Conservation (phyloP, 495 filamentous ascomycete genomes). For the Hypoxylon fragiforme region DNA sequence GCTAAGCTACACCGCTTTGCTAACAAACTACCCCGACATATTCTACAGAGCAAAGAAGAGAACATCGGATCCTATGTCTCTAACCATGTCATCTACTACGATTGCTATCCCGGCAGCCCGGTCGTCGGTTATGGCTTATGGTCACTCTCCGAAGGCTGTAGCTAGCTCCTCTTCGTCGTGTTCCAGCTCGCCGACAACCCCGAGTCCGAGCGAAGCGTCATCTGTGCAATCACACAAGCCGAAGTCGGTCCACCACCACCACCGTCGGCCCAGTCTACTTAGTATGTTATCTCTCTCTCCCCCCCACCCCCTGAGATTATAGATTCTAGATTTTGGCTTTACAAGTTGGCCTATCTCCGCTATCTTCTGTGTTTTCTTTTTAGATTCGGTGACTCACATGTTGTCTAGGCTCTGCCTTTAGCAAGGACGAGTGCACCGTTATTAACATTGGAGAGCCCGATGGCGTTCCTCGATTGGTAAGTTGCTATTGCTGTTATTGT, state of each 20-base stretch:
- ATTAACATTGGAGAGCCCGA: constrained; percentile 68
- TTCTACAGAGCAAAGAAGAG: constrained; percentile 8
- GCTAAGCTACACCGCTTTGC: constrained; percentile 12
- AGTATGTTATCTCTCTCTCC: constrained; percentile 45
- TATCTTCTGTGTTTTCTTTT: background rate
- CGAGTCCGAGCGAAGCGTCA: constrained; percentile 39
- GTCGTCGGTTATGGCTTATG: constrained; percentile 40
- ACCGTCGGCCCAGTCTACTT: constrained; percentile 56
- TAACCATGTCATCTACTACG: constrained; percentile 51
- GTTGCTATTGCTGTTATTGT: too few species aligned
- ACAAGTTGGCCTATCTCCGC: too few species aligned
- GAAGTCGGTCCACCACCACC: constrained; percentile 53
- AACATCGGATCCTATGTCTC: background rate
- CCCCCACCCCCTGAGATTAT: background rate
- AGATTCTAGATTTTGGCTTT: background rate
- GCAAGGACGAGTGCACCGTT: constrained; percentile 67
- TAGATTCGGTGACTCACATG: constrained; percentile 15
- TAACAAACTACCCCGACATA: background rate
- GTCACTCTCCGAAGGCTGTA: constrained; percentile 43
- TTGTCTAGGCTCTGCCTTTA: constrained; percentile 59
- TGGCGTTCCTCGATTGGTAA: constrained; percentile 63
- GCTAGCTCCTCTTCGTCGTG: constrained; percentile 57
- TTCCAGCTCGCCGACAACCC: constrained; percentile 55
- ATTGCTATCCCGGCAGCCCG: constrained; percentile 55
- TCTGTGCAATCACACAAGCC: constrained; percentile 44